A percentile compares a stretch with the other conserved stretches of the same genome.
These are phyloP conservation scores for Lachancea quebecensis DNA, from an alignment of 805 yeast genomes.

Conservation along the genomic window DNA sequence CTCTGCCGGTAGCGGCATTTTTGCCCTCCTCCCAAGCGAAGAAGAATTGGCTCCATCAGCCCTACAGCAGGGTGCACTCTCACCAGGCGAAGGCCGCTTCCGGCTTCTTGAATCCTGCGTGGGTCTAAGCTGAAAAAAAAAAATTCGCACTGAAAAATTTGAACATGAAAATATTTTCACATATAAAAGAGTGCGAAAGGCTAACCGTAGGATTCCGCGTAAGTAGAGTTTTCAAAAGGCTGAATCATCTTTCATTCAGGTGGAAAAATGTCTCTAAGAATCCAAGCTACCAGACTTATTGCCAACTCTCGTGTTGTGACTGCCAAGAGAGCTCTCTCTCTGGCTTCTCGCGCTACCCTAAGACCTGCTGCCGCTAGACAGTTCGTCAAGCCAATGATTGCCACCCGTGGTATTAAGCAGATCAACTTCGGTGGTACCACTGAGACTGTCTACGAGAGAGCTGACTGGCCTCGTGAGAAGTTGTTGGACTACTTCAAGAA, in stretches of 20 bases:
- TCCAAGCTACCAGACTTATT: conserved; percentile 38
- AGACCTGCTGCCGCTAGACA: conserved; percentile 55
- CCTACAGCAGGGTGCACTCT: too few relatives aligned
- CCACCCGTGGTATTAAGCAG: conserved; percentile 87
- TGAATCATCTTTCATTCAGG: not conserved
- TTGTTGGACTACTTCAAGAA: conserved; percentile 93
- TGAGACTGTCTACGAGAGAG: conserved; percentile 96
- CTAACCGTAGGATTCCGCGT: not conserved
- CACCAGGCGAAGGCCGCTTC: not conserved
- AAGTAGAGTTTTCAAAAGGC: not conserved
- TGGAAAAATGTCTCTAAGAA: conserved; percentile 32
- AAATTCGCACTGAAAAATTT: not conserved
- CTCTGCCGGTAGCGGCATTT: too few relatives aligned
- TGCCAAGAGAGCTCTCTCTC: conserved; percentile 62
- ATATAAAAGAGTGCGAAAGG: not conserved
- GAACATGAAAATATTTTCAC: conserved; percentile 4
- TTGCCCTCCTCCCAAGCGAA: too few relatives aligned
- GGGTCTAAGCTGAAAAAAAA: not conserved
- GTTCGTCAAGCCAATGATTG: conserved; percentile 40
- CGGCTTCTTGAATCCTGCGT: not conserved
- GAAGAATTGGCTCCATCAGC: too few relatives aligned
- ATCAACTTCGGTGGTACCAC: conserved; percentile 95
- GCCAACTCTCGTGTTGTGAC: conserved; percentile 39
- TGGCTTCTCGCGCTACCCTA: conserved; percentile 40
- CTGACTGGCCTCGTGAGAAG: conserved; percentile 99